Percentiles rank a stretch among this genome's conserved stretches.
Conservation (phyloP, 345 rosid species). For the Noccaea caerulescens region DNA sequence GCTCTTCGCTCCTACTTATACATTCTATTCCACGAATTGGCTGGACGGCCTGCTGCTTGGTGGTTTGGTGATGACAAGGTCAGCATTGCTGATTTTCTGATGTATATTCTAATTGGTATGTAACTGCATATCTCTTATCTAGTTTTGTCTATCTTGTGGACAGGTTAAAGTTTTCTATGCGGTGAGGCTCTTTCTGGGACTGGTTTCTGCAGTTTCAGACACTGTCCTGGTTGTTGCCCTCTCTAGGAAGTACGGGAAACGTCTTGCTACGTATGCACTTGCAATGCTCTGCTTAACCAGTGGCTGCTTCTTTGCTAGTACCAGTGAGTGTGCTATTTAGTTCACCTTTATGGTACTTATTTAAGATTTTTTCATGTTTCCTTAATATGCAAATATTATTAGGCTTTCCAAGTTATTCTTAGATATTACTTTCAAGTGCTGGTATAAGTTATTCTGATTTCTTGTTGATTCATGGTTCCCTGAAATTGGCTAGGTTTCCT, state of each 20-base stretch:
- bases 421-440: slow-evolving; percentile 6
- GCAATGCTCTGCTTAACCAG: slow-evolving; percentile 98
- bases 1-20: slow-evolving; percentile 93
- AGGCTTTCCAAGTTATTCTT: slow-evolving; percentile 9
- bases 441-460: slow-evolving; percentile 1
- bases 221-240: slow-evolving; percentile 85
- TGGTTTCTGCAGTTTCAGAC: slow-evolving; percentile 79
- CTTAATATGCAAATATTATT: background rate
- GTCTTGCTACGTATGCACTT: slow-evolving; percentile 84
- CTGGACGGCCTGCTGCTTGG: slow-evolving; percentile 85
- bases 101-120: slow-evolving; percentile 7
- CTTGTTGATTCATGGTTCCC: slow-evolving; percentile 3
- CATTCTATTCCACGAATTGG: slow-evolving; percentile 76
- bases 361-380: background rate
- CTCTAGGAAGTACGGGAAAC: slow-evolving; percentile 89
- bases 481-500: slow-evolving; percentile 66
- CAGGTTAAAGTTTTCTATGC: slow-evolving; percentile 96
- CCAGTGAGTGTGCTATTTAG: slow-evolving; percentile 64
- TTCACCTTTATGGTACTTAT: background rate
- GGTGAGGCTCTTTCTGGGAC: slow-evolving; percentile 86
- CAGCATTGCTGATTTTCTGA: slow-evolving; percentile 33
- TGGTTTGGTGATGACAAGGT: slow-evolving; percentile 84
- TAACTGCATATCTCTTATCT: slow-evolving; percentile 10
- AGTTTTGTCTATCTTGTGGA: slow-evolving; percentile 13
- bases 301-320: slow-evolving; percentile 98